These are phyloP conservation scores for Tinospora cordifolia DNA, from an alignment of 164 flowering plant genomes.

Conservation along the genomic window DNA sequence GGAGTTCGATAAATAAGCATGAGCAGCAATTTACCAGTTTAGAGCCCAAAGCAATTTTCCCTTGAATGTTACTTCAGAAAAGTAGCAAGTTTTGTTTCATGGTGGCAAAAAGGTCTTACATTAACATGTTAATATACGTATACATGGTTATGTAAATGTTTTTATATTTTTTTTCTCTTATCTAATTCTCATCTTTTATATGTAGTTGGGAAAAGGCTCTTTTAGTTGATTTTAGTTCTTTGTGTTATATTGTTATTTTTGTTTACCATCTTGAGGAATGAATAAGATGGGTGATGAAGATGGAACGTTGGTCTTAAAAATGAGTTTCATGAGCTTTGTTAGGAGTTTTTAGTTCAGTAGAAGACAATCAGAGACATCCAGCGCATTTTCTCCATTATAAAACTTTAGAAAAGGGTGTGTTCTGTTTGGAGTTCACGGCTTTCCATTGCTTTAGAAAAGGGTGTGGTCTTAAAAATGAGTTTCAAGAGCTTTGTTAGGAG, in stretches of 20 bases:
- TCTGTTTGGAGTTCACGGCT: background rate
- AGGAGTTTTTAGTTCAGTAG: too few species aligned
- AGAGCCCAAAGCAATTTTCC: background rate
- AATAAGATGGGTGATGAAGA: too few species aligned
- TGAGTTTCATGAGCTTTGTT: too few species aligned
- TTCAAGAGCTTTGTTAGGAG: too few species aligned
- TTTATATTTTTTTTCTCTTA: background rate
- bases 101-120: background rate
- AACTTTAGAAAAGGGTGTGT: background rate
- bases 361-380: too few species aligned
- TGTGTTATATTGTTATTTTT: too few species aligned
- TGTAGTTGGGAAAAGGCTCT: too few species aligned
- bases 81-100: background rate
- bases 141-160: background rate
- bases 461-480: too few species aligned
- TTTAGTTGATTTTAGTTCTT: too few species aligned
- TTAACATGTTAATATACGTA: background rate
- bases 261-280: too few species aligned
- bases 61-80: background rate
- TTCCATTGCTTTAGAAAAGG: conserved; percentile 23
- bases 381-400: background rate
- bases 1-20: conserved; percentile 46
- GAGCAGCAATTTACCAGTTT: background rate
- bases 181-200: too few species aligned
- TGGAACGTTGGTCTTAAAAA: too few species aligned